A percentile compares a stretch with the other conserved stretches of the same genome.
Evolutionary conservation across 73 alveolate genomes (phyloP).

Genomic region (Paramecium sexaurelia): DNA sequence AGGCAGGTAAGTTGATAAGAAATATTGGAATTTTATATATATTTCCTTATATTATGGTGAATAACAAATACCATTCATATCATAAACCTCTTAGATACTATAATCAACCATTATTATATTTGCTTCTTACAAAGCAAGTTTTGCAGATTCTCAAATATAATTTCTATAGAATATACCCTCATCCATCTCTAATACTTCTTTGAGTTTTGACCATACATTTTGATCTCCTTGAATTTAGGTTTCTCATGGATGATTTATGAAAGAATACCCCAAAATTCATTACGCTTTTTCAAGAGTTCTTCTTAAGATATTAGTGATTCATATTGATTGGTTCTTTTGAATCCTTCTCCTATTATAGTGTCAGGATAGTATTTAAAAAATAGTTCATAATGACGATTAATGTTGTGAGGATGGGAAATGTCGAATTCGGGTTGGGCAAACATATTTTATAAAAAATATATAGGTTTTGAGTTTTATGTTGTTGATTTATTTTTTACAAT

Average conservation of each 20-base stretch:
- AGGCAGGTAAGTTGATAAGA: neutral
- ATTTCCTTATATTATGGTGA: neutral
- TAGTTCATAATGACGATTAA: neutral
- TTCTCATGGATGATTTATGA: neutral
- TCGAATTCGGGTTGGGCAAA: too few species aligned
- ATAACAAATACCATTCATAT: neutral
- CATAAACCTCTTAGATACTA: neutral
- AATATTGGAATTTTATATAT: neutral
- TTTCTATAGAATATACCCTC: neutral
- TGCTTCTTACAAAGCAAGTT: neutral
- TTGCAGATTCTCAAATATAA: neutral
- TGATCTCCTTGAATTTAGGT: neutral
- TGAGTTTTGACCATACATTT: neutral
- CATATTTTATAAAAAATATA: too few species aligned
- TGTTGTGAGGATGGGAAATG: too few species aligned
- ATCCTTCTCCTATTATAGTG: neutral
- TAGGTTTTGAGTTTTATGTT: neutral
- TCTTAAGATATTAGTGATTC: neutral
- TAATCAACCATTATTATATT: neutral
- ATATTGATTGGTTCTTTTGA: neutral
- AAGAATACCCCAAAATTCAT: neutral
- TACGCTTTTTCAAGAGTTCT: neutral
- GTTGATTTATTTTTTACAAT: too few species aligned
- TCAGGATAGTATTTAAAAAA: neutral
- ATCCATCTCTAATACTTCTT: neutral